These are phyloP conservation scores for Puccinia coronata DNA, from an alignment of 1,284 basidiomycete species.

Conservation along the genomic window DNA sequence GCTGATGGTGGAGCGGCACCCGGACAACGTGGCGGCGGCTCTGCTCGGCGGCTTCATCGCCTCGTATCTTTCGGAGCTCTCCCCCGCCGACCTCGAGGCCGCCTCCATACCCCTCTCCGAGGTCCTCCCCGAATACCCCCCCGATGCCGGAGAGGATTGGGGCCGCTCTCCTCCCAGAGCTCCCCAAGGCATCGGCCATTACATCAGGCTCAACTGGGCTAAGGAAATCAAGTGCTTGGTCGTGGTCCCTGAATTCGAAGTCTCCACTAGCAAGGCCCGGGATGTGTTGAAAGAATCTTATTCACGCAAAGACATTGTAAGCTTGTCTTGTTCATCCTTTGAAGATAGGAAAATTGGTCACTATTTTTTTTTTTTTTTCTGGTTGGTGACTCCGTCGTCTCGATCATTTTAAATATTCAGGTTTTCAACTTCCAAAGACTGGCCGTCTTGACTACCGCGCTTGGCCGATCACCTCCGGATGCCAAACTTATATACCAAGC, in stretches of 20 bases:
- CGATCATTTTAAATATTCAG: conserved; percentile 61
- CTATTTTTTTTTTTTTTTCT: too few species aligned
- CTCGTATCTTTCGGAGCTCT: conserved; percentile 85
- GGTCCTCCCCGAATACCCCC: conserved; percentile 93
- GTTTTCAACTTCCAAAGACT: conserved; percentile 97
- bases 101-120: conserved; percentile 91
- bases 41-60: conserved; percentile 98
- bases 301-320: conserved; percentile 83
- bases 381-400: not conserved
- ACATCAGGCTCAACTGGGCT: conserved; percentile 86
- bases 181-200: conserved; percentile 89
- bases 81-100: conserved; percentile 70
- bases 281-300: conserved; percentile 81
- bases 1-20: conserved; percentile 98
- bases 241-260: conserved; percentile 92
- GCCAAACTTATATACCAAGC: conserved; percentile 95
- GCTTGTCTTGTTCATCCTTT: too few species aligned
- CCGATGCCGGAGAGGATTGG: conserved; percentile 87
- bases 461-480: conserved; percentile 86
- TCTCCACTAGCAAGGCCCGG: conserved; percentile 92
- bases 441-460: conserved; percentile 94
- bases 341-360: too few species aligned
- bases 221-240: conserved; percentile 85
- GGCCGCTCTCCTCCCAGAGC: conserved; percentile 82
- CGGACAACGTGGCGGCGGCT: conserved; percentile 98